Percentiles rank a stretch among this genome's conserved stretches.
Evolutionary conservation across 1,284 basidiomycete genomes (phyloP).

Genomic region (Fomitopsis palustris): DNA sequence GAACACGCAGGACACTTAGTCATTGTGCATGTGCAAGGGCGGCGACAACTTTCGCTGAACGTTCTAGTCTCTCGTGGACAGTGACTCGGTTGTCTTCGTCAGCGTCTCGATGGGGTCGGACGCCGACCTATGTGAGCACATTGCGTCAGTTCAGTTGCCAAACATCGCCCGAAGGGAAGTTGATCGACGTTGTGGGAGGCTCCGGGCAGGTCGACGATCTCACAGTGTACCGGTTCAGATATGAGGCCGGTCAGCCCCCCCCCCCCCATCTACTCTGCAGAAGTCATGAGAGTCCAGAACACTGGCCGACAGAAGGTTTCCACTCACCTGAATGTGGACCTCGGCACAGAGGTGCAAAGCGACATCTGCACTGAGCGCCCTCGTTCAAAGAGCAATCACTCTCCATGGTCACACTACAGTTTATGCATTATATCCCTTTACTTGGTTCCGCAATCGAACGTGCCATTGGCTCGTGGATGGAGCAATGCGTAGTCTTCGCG

Average conservation of each 20-base stretch:
- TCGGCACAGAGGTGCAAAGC: too few species aligned
- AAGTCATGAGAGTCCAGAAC: not conserved
- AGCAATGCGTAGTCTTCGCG: not conserved
- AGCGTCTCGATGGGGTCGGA: not conserved
- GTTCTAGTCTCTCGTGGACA: conserved; percentile 4
- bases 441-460: not conserved
- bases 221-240: not conserved
- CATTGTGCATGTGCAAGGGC: not conserved
- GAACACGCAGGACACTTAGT: not conserved
- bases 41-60: conserved; percentile 3
- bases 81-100: not conserved
- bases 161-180: not conserved
- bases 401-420: too few species aligned
- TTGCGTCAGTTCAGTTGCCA: not conserved
- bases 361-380: too few species aligned
- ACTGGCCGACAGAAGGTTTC: too few species aligned
- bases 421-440: too few species aligned
- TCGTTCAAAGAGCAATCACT: too few species aligned
- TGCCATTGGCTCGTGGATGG: not conserved
- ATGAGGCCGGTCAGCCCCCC: not conserved
- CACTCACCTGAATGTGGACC: not conserved
- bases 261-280: not conserved
- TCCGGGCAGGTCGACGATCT: not conserved
- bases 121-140: not conserved
- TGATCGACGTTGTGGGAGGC: conserved; percentile 1